These are phyloP conservation scores for Sordariomycetes sp. DNA, from an alignment of 2,329 filamentous ascomycete genomes.

Conservation along the genomic window DNA sequence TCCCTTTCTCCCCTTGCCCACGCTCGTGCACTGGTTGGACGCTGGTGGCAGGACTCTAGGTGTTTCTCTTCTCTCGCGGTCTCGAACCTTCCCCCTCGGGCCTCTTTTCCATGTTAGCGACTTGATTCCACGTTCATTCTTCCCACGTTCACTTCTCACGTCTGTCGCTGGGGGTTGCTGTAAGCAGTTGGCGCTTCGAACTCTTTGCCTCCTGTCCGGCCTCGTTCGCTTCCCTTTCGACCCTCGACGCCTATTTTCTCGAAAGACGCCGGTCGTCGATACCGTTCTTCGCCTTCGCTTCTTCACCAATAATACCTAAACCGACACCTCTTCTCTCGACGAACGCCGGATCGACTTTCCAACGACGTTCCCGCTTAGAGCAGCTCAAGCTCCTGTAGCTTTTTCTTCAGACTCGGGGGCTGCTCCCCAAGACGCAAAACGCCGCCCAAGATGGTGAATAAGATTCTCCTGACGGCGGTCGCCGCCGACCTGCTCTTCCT, in stretches of 20 bases:
- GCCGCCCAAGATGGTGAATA: constrained; percentile 36
- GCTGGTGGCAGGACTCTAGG: background rate
- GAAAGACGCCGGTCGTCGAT: background rate
- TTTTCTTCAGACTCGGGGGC: background rate
- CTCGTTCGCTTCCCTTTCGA: background rate
- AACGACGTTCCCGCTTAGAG: background rate
- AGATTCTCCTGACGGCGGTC: constrained; percentile 38
- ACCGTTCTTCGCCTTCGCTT: background rate
- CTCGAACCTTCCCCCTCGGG: background rate
- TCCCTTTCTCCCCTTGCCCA: background rate
- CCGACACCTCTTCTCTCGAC: background rate
- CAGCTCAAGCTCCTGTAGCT: background rate
- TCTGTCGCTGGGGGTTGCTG: background rate
- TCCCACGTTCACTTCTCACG: background rate
- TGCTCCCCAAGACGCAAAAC: background rate
- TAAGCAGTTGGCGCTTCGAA: background rate
- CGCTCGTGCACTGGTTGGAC: background rate
- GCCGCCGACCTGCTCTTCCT: constrained; percentile 39
- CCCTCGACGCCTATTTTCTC: background rate
- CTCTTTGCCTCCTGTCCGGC: background rate
- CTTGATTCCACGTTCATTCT: background rate
- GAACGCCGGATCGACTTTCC: background rate
- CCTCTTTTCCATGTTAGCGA: constrained; percentile 1
- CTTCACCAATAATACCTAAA: background rate
- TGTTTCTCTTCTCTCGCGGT: background rate